Conservation (phyloP, 176 grass and related monocot genomes). For the Calamus simplicifolius region DNA sequence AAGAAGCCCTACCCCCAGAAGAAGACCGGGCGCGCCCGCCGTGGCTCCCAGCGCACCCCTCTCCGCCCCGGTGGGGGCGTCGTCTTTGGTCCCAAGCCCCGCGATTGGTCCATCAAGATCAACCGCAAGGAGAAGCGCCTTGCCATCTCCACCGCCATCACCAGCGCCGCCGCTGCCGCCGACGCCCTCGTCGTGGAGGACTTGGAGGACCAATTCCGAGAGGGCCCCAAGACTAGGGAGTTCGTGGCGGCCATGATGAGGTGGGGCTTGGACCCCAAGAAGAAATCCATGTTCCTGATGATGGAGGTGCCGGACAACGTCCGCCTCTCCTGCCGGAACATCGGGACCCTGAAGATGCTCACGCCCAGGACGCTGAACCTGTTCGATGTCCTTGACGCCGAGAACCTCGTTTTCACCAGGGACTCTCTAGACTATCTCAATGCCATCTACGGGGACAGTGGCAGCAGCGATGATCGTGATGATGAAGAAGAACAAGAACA, state of each 20-base stretch:
- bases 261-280: slow-evolving; percentile 81
- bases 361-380: slow-evolving; percentile 92
- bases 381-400: slow-evolving; percentile 69
- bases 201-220: slow-evolving; percentile 48
- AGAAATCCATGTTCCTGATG: slow-evolving; percentile 75
- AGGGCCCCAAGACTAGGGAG: slow-evolving; percentile 56
- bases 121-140: slow-evolving; percentile 99
- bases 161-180: slow-evolving; percentile 62
- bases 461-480: slow-evolving; percentile 19
- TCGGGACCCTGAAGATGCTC: slow-evolving; percentile 86
- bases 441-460: slow-evolving; percentile 53
- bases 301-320: slow-evolving; percentile 66
- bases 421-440: slow-evolving; percentile 74
- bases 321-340: slow-evolving; percentile 77
- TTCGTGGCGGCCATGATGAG: slow-evolving; percentile 72
- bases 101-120: slow-evolving; percentile 99
- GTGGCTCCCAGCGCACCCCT: slow-evolving; percentile 67
- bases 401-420: slow-evolving; percentile 72
- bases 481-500: slow-evolving; percentile 27
- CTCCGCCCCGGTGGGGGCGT: slow-evolving; percentile 90
- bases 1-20: slow-evolving; percentile 92
- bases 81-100: slow-evolving; percentile 91
- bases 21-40: slow-evolving; percentile 79
- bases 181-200: slow-evolving; percentile 86
- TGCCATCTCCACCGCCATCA: slow-evolving; percentile 76